These are phyloP conservation scores for Crucibulum laeve DNA, from an alignment of 768 basidiomycete genomes.

Conservation along the genomic window DNA sequence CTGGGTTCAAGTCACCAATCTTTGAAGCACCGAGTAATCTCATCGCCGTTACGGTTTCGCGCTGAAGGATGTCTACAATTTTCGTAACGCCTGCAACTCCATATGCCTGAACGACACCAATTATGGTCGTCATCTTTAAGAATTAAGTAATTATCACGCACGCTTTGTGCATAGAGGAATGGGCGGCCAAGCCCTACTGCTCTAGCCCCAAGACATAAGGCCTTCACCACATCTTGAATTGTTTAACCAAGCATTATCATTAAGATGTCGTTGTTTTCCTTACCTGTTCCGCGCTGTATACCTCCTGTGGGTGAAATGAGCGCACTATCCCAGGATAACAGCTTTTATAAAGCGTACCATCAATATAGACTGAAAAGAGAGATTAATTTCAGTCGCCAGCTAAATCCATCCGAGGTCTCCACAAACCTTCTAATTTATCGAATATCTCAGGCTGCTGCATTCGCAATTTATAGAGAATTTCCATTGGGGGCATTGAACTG, in stretches of 20 bases:
- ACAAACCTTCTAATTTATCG: slow-evolving; percentile 60
- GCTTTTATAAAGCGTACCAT: slow-evolving; percentile 42
- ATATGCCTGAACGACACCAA: slow-evolving; percentile 52
- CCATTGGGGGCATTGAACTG: slow-evolving; percentile 74
- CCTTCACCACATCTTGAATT: slow-evolving; percentile 74
- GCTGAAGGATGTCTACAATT: slow-evolving; percentile 61
- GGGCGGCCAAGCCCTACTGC: slow-evolving; percentile 84
- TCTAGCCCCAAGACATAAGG: slow-evolving; percentile 82
- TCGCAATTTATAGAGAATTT: slow-evolving; percentile 72
- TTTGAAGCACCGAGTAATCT: slow-evolving; percentile 65
- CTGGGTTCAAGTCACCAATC: slow-evolving; percentile 63
- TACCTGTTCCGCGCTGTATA: slow-evolving; percentile 73
- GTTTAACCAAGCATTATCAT: neutral
- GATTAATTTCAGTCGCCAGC: neutral
- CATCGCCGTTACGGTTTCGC: slow-evolving; percentile 79
- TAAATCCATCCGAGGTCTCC: neutral
- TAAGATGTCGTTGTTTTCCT: slow-evolving; percentile 9
- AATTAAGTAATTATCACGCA: slow-evolving; percentile 24
- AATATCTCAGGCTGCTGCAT: slow-evolving; percentile 74
- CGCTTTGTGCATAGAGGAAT: slow-evolving; percentile 84
- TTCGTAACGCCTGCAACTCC: slow-evolving; percentile 68
- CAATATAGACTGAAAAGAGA: slow-evolving; percentile 65
- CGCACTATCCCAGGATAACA: neutral
- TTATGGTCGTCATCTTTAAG: neutral
- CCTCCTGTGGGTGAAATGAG: slow-evolving; percentile 33